phyloP scores from a whole-genome alignment of 2,329 filamentous ascomycete genomes.

The Ceratocystis albifundus region DNA sequence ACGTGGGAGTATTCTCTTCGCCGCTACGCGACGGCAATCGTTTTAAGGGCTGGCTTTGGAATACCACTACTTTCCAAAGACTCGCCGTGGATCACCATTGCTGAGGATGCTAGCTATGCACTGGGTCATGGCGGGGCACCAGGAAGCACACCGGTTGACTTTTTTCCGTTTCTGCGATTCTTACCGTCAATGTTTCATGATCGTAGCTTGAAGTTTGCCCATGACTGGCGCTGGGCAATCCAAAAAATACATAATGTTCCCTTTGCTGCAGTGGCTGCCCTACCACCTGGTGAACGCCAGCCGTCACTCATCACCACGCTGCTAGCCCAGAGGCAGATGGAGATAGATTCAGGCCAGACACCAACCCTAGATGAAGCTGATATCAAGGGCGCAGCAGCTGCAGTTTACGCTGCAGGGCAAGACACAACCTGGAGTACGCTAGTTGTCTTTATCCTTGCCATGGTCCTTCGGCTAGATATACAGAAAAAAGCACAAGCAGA shows the following conservation, averaged over 20 bases:
- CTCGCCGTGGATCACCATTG: constrained; percentile 33
- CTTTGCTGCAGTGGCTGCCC: constrained; percentile 33
- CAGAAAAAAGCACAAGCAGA: constrained; percentile 35
- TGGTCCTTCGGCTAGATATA: constrained; percentile 34
- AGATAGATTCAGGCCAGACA: constrained; percentile 28
- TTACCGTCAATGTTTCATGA: constrained; percentile 32
- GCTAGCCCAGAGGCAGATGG: constrained; percentile 33
- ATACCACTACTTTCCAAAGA: constrained; percentile 28
- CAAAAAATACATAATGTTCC: constrained; percentile 35
- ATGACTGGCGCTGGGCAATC: constrained; percentile 30
- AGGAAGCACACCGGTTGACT: constrained; percentile 31
- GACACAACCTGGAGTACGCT: constrained; percentile 35
- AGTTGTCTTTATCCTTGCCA: constrained; percentile 37
- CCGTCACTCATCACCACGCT: constrained; percentile 33
- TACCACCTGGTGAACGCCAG: constrained; percentile 27
- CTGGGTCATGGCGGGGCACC: constrained; percentile 28
- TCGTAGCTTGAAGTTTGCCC: constrained; percentile 28
- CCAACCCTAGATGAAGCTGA: constrained; percentile 35
- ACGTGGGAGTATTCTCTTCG: constrained; percentile 31
- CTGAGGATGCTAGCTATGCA: constrained; percentile 28
- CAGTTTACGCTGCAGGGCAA: constrained; percentile 36
- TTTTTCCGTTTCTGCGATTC: constrained; percentile 34
- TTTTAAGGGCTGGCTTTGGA: constrained; percentile 36
- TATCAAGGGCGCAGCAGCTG: constrained; percentile 35
- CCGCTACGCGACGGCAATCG: constrained; percentile 34